Base-by-base conservation (phyloP, 176 grass and related monocot species). In the Dendrocalamus sinicus region DNA sequence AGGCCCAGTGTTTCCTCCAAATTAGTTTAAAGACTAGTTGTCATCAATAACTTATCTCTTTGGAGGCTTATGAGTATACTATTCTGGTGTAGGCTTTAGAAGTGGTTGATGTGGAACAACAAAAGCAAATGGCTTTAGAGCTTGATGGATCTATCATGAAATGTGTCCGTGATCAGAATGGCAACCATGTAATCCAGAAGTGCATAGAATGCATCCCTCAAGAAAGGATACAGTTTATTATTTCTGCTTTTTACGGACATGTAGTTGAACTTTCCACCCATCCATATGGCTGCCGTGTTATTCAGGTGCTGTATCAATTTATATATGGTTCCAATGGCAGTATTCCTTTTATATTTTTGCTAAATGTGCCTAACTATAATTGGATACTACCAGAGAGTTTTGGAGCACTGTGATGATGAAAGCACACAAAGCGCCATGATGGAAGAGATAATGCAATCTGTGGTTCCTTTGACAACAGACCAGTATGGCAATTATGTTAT, bases 401-500 rank as follows among this genome's bases (percentile, higher is more conserved):
- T 99, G 86, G 96, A 99, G 84, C 88, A 99, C 79, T 96, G 96
- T 90, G 48, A 94, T 28, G 94, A 99, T 87, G 86, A 89, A 79
- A 89, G 77, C 84, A 99, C 96, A 6, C 93, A 99, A 75, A 88
- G 81, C 12, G 88, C 90, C 54, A 92, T 99, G 96, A 99, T 99
- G 96, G 88, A 89, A 64, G 96, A 99, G 86, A 96, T 99, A 54
- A 91, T 96, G 93, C 89, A 92, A n/a, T 91, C 71, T 84, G 91
- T 99, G 62, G 84, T 91, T 83, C 77, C 65, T 71, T 91, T 99
- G 77, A 93, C 96, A 75, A 89, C 92, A 58, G 96, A 99, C 47
- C 96, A 99, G 84, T 99, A 96, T 89, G 96, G 93, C 9, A 99
- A 99, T 88, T 99, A 99, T 88, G 96, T 99, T 78, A 96, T 99